Conservation (phyloP, 441 rosid genomes). For the Mallotus repandus region DNA sequence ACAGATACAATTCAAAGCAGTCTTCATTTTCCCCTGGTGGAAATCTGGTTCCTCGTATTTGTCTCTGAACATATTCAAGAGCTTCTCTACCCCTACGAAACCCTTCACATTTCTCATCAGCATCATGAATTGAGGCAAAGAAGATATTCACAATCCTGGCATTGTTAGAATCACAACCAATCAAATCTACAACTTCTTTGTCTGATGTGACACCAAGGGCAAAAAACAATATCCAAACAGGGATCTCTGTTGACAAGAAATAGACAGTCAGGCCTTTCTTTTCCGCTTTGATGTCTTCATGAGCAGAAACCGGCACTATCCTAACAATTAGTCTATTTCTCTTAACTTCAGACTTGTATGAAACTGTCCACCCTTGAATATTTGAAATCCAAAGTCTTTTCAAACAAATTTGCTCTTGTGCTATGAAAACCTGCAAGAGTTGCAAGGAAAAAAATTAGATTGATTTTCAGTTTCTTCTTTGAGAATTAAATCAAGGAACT, state of each 20-base stretch:
- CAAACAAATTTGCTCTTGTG: slow-evolving; percentile 84
- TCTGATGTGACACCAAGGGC: slow-evolving; percentile 79
- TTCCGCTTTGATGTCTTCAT: slow-evolving; percentile 52
- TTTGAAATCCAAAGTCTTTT: slow-evolving; percentile 85
- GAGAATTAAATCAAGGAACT: neutral
- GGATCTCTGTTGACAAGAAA: slow-evolving; percentile 76
- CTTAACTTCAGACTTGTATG: slow-evolving; percentile 61
- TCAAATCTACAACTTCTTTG: slow-evolving; percentile 61
- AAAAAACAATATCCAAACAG: slow-evolving; percentile 82
- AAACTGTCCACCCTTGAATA: slow-evolving; percentile 62
- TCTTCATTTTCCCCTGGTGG: slow-evolving; percentile 73
- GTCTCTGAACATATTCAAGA: slow-evolving; percentile 33
- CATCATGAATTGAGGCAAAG: slow-evolving; percentile 63
- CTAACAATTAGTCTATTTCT: slow-evolving; percentile 64
- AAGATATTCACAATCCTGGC: slow-evolving; percentile 56
- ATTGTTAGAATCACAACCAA: slow-evolving; percentile 55
- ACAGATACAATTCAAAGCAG: slow-evolving; percentile 54
- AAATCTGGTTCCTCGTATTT: slow-evolving; percentile 49
- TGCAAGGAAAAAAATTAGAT: neutral
- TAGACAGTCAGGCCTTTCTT: slow-evolving; percentile 71
- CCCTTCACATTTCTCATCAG: slow-evolving; percentile 53
- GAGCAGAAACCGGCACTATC: slow-evolving; percentile 41
- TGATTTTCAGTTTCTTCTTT: neutral
- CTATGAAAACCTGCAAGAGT: slow-evolving; percentile 58
- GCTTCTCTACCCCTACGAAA: slow-evolving; percentile 50